Evolutionary conservation across 495 filamentous ascomycete genomes (phyloP).

Genomic region (Annulohypoxylon maeteangense): DNA sequence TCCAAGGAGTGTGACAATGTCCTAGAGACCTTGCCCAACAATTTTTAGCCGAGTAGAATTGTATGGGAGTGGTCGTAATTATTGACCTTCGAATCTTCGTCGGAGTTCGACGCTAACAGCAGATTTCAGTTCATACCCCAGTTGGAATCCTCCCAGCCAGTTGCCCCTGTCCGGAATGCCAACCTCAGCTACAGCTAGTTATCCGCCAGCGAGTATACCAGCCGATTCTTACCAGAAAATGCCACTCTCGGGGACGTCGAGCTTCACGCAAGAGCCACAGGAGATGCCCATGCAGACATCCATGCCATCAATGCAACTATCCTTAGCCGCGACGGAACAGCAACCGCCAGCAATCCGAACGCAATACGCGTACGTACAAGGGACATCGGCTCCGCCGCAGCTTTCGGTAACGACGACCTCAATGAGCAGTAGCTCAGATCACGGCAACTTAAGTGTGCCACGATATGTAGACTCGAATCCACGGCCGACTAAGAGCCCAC

Average conservation of each 20-base stretch:
- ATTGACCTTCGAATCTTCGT: background rate
- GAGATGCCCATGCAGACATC: constrained; percentile 61
- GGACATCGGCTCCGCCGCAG: constrained; percentile 55
- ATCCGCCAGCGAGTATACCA: constrained; percentile 57
- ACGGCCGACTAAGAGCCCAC: constrained; percentile 63
- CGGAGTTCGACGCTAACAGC: constrained; percentile 24
- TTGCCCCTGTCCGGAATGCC: constrained; percentile 52
- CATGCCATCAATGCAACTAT: constrained; percentile 62
- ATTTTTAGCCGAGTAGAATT: background rate
- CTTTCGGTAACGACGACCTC: constrained; percentile 56
- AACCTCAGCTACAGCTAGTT: constrained; percentile 51
- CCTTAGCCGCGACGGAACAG: constrained; percentile 54
- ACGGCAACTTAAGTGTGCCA: constrained; percentile 55
- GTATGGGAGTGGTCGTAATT: background rate
- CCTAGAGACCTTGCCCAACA: background rate
- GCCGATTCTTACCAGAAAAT: constrained; percentile 60
- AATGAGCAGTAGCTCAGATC: constrained; percentile 44
- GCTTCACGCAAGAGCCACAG: constrained; percentile 60
- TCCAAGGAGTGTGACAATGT: background rate
- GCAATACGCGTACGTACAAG: constrained; percentile 61
- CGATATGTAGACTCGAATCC: constrained; percentile 65
- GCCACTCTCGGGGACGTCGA: constrained; percentile 54
- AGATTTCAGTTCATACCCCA: constrained; percentile 51
- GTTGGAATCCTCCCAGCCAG: constrained; percentile 56
- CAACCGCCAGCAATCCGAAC: constrained; percentile 56